These are phyloP conservation scores for Coniochaeta prunicola DNA, from an alignment of 2,329 filamentous ascomycete genomes.

Conservation along the genomic window DNA sequence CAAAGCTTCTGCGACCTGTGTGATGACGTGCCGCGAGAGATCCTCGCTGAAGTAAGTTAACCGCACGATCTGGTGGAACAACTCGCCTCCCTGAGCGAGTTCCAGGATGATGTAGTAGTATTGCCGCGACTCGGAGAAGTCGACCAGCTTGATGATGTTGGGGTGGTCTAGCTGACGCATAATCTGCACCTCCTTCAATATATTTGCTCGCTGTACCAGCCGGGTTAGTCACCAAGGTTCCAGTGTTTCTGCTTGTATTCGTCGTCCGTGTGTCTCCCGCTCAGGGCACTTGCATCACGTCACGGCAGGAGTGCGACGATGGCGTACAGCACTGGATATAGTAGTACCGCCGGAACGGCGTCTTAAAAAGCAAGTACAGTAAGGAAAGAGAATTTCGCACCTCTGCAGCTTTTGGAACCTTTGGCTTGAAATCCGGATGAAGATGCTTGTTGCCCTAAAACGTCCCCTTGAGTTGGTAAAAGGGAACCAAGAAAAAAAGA, in stretches of 20 bases:
- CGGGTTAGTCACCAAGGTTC: conserved; percentile 8
- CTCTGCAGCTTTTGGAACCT: conserved; percentile 92
- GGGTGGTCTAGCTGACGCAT: conserved; percentile 96
- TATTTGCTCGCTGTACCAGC: conserved; percentile 73
- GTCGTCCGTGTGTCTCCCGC: not conserved
- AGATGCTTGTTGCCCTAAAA: conserved; percentile 82
- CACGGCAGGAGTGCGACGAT: conserved; percentile 1
- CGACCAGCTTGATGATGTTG: conserved; percentile 88
- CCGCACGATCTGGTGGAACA: conserved; percentile 97
- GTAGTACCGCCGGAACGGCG: not conserved
- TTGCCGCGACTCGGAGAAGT: conserved; percentile 87
- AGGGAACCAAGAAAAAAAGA: conserved; percentile 11
- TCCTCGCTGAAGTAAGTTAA: conserved; percentile 98
- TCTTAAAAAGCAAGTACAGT: conserved; percentile 15
- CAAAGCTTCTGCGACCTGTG: conserved; percentile 88
- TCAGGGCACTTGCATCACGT: not conserved
- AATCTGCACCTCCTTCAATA: conserved; percentile 96
- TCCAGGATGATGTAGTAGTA: conserved; percentile 98
- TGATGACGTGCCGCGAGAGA: conserved; percentile 86
- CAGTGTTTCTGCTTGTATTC: conserved; percentile 6
- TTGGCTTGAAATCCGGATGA: conserved; percentile 87
- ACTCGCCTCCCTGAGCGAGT: conserved; percentile 86
- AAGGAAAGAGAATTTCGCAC: conserved; percentile 58
- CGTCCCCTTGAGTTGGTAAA: conserved; percentile 49
- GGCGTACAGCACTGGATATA: conserved; percentile 12